Percentiles rank a stretch among this genome's conserved stretches.
Conservation (phyloP, 1,139 yeast species). For the Suhomyces terraborum region DNA sequence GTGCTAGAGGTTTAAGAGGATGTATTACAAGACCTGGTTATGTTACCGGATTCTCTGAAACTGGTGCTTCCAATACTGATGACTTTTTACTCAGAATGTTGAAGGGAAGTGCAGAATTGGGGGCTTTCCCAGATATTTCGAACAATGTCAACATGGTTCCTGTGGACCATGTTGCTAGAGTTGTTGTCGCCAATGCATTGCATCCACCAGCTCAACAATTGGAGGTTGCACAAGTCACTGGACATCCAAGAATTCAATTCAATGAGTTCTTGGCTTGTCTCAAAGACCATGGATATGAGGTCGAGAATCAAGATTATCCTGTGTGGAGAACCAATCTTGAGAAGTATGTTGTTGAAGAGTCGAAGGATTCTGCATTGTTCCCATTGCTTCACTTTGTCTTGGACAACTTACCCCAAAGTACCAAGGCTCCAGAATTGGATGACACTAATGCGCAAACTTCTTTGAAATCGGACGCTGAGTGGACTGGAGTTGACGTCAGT, state of each 20-base stretch:
- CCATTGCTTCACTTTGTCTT: constrained; percentile 93
- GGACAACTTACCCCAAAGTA: constrained; percentile 85
- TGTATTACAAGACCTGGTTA: constrained; percentile 94
- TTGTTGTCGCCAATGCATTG: constrained; percentile 80
- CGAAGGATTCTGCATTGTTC: constrained; percentile 81
- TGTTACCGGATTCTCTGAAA: constrained; percentile 79
- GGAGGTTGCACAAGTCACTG: constrained; percentile 92
- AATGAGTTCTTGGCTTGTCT: constrained; percentile 71
- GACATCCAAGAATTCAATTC: constrained; percentile 87
- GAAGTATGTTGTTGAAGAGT: constrained; percentile 61
- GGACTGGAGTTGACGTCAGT: constrained; percentile 68
- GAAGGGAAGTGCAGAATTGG: constrained; percentile 91
- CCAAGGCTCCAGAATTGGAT: constrained; percentile 94
- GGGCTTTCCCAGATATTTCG: constrained; percentile 78
- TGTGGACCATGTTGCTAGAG: constrained; percentile 95
- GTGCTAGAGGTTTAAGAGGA: constrained; percentile 81
- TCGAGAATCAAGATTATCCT: constrained; percentile 64
- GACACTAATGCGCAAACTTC: constrained; percentile 75
- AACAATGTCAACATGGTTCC: constrained; percentile 96
- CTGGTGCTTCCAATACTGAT: constrained; percentile 93
- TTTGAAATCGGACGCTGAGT: constrained; percentile 57
- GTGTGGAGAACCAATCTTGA: constrained; percentile 81
- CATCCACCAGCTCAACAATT: constrained; percentile 64
- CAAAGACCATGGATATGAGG: constrained; percentile 69
- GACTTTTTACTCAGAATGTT: constrained; percentile 92